Percentiles rank a stretch among this genome's conserved stretches.
phyloP scores from a whole-genome alignment of 768 basidiomycete species.

The Amylocystis lapponica region DNA sequence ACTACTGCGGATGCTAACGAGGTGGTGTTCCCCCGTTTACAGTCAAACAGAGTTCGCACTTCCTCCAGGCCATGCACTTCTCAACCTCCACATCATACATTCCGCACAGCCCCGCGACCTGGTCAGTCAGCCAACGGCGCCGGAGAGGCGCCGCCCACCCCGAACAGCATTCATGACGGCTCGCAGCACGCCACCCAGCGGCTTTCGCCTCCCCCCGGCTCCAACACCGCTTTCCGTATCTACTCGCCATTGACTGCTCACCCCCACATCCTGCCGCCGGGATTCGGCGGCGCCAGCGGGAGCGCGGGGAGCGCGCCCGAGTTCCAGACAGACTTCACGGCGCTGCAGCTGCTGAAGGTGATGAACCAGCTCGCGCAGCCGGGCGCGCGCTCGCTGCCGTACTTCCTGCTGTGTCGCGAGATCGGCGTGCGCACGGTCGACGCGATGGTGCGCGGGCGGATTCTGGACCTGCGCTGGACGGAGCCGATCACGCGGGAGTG shows the following conservation, averaged over 20 bases:
- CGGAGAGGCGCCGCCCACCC: conserved; percentile 17
- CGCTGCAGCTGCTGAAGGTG: conserved; percentile 73
- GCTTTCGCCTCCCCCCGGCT: conserved; percentile 17
- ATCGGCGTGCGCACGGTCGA: conserved; percentile 81
- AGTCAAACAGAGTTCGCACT: conserved; percentile 80
- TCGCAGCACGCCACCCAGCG: conserved; percentile 18
- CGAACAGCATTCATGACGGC: conserved; percentile 15
- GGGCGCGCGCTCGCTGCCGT: conserved; percentile 59
- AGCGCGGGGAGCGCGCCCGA: conserved; percentile 32
- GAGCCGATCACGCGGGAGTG: conserved; percentile 58
- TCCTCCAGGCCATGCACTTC: conserved; percentile 80
- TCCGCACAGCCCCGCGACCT: conserved; percentile 51
- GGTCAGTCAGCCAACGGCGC: conserved; percentile 16
- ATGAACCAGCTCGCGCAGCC: conserved; percentile 72
- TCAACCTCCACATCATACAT: conserved; percentile 86
- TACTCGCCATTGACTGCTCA: conserved; percentile 29
- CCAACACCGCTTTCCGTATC: conserved; percentile 28
- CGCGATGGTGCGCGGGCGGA: conserved; percentile 74
- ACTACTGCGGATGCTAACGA: not conserved
- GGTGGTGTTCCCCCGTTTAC: not conserved
- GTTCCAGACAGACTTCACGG: conserved; percentile 64
- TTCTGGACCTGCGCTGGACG: conserved; percentile 74
- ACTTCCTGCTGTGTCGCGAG: conserved; percentile 79
- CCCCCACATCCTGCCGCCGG: conserved; percentile 19
- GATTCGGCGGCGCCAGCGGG: conserved; percentile 7